Conservation (phyloP, 305 asterid species). For the Fraxinus ornus region DNA sequence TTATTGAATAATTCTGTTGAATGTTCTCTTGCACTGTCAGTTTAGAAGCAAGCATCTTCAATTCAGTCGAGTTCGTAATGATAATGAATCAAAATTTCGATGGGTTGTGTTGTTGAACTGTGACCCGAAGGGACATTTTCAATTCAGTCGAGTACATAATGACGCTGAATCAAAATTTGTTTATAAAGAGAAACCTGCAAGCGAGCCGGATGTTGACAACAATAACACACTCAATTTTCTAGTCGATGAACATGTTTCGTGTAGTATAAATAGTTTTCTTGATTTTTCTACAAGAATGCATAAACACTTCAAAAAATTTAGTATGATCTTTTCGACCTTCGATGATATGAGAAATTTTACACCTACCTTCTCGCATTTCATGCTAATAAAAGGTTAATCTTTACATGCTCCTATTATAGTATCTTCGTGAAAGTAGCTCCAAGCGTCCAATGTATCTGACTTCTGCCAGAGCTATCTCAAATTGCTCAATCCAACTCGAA, state of each 20-base stretch:
- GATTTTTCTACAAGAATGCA: not conserved
- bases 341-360: conserved; percentile 24
- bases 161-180: not conserved
- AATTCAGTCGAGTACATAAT: not conserved
- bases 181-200: not conserved
- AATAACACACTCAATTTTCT: not conserved
- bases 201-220: not conserved
- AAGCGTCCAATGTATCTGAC: too few relatives aligned
- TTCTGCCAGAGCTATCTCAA: too few relatives aligned
- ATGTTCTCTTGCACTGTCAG: not conserved
- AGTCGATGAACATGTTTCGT: not conserved
- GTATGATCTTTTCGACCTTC: not conserved
- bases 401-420: conserved; percentile 13
- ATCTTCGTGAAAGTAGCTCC: not conserved
- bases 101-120: not conserved
- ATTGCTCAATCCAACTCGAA: too few relatives aligned
- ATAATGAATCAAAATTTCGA: not conserved
- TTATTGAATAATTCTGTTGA: not conserved
- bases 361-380: conserved; percentile 8
- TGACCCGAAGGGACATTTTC: not conserved
- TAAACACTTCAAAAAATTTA: not conserved
- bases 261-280: not conserved
- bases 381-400: conserved; percentile 25
- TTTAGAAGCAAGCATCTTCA: not conserved
- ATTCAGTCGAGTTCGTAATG: not conserved